phyloP scores from a whole-genome alignment of 768 basidiomycete genomes.

The Agaricus bisporus region DNA sequence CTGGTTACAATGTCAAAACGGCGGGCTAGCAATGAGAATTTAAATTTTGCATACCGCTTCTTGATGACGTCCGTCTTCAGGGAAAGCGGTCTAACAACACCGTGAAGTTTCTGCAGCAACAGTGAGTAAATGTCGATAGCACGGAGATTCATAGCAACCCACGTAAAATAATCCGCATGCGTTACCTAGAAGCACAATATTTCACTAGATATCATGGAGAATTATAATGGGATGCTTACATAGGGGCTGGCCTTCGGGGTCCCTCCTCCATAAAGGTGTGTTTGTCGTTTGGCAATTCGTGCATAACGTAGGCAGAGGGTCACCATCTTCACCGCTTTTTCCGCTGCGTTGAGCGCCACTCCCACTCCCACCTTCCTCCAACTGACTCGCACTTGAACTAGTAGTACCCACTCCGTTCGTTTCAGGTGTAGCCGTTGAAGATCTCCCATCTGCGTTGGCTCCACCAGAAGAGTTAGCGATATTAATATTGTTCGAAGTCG shows the following conservation, averaged over 20 bases:
- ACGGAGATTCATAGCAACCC: slow-evolving; percentile 27
- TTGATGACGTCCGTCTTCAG: slow-evolving; percentile 98
- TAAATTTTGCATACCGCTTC: slow-evolving; percentile 58
- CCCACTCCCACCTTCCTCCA: slow-evolving; percentile 18
- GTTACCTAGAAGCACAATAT: slow-evolving; percentile 47
- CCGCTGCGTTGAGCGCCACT: slow-evolving; percentile 23
- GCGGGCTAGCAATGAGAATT: background rate
- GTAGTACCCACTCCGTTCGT: slow-evolving; percentile 22
- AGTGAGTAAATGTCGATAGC: slow-evolving; percentile 7
- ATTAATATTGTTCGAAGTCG: slow-evolving; percentile 15
- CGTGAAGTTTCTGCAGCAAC: slow-evolving; percentile 78
- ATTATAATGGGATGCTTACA: slow-evolving; percentile 44
- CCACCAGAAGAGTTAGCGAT: slow-evolving; percentile 4
- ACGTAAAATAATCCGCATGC: slow-evolving; percentile 93
- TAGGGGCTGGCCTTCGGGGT: slow-evolving; percentile 88
- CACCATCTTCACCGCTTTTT: slow-evolving; percentile 68
- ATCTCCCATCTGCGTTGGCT: slow-evolving; percentile 34
- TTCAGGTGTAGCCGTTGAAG: slow-evolving; percentile 68
- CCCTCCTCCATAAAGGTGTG: slow-evolving; percentile 88
- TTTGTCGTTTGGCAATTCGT: slow-evolving; percentile 96
- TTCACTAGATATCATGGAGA: slow-evolving; percentile 12
- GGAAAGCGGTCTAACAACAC: slow-evolving; percentile 88
- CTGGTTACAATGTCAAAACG: slow-evolving; percentile 29
- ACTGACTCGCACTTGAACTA: slow-evolving; percentile 12
- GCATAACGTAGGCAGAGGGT: slow-evolving; percentile 74